Evolutionary conservation across 78 protist genomes (phyloP), one percentile per base, ranked within the genome.

Genomic region (Dictyostelium purpureum): DNA sequence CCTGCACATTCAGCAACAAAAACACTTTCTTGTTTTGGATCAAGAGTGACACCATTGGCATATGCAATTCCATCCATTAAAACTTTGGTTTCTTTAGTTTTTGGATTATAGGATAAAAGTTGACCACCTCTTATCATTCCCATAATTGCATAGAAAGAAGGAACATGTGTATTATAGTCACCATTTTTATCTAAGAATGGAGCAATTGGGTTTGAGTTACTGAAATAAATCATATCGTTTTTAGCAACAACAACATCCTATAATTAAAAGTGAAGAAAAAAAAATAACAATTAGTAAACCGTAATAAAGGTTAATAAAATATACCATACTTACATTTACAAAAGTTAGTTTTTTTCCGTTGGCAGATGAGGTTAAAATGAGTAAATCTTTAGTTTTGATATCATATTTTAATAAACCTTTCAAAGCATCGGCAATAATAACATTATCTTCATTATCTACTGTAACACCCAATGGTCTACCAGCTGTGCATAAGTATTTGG

Each of bases 381-480:
- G 19, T 4, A 83, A 24, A 7, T 54, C 35, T 5, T 47, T 28
- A 0, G 77, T 40, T 16, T 59, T 21, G 0, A 28, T n/a, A 45
- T 85, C 63, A 6, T 45, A 18, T 28, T 35, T 52, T 38, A 85
- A 61, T 43, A 85, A n/a, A 47, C 92, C 92, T 47, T 85, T 85
- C 1, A 85, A 75, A 19, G 92, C 10, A 35, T 85, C 92, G 1
- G 92, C 92, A 18, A 85, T 61, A 28, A 85, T 26, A 2, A 85
- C 35, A 73, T 73, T 70, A 35, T 85, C 92, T 19, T 85, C 82
- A 19, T 28, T 33, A 73, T 85, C 92, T 11, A 85, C 18, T n/a
- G 65, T 12, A 18, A 85, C n/a, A 21, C 92, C 92, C 6, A 85
- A 54, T 43, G 92, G 83, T 11, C 92, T 9, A 33, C 92, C 92